These are phyloP conservation scores for Vinca minor DNA, from an alignment of 257 asterid genomes.

Conservation along the genomic window DNA sequence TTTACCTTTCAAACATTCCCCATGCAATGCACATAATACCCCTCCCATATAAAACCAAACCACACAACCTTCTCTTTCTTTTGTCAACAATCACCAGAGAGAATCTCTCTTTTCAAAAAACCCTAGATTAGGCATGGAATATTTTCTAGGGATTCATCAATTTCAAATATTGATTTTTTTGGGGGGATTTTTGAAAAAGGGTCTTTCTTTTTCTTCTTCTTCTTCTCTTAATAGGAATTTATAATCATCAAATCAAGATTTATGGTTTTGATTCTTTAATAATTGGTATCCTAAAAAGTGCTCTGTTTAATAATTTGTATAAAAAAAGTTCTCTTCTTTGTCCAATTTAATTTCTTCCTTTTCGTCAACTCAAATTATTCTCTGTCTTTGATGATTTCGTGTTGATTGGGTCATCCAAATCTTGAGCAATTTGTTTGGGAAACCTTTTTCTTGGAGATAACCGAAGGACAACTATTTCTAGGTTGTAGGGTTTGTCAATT, in stretches of 20 bases:
- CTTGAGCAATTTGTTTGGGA: conserved; percentile 15
- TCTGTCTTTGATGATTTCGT: conserved; percentile 34
- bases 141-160: background rate
- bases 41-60: conserved; percentile 13
- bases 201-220: conserved; percentile 4
- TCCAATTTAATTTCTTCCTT: conserved; percentile 23
- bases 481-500: conserved; percentile 11
- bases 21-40: conserved; percentile 12
- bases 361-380: conserved; percentile 24
- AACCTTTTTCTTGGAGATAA: background rate
- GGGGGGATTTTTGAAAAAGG: background rate
- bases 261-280: conserved; percentile 8
- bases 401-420: conserved; percentile 39
- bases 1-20: no score
- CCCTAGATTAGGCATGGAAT: background rate
- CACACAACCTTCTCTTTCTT: background rate
- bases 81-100: conserved; percentile 2
- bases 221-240: background rate
- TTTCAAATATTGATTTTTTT: no score
- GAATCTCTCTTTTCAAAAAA: background rate
- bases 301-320: conserved; percentile 5
- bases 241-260: conserved; percentile 8
- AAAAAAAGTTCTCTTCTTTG: conserved; percentile 10
- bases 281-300: conserved; percentile 4
- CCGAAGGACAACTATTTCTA: conserved; percentile 12